These are phyloP conservation scores for Leishmania martiniquensis DNA, from an alignment of 208 protist genomes.

Conservation along the genomic window DNA sequence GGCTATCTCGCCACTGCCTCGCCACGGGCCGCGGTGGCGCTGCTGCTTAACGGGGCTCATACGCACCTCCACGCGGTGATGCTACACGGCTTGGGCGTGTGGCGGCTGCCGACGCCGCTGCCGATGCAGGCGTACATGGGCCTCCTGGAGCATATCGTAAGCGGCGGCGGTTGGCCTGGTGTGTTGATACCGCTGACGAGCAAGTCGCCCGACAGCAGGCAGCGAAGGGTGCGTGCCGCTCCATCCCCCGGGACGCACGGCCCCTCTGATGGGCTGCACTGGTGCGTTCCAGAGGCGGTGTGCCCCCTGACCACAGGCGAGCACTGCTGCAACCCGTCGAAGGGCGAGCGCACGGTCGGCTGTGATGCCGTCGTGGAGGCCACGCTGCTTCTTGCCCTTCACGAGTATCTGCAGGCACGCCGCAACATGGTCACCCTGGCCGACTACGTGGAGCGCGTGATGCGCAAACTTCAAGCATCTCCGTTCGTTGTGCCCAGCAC, in stretches of 20 bases:
- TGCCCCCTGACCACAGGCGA: slow-evolving; percentile 29
- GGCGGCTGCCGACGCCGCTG: slow-evolving; percentile 50
- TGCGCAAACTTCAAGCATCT: slow-evolving; percentile 55
- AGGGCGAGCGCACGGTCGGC: background rate
- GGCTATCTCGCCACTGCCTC: slow-evolving; percentile 69
- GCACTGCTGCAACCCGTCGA: background rate
- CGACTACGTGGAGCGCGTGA: slow-evolving; percentile 67
- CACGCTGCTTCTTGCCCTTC: slow-evolving; percentile 57
- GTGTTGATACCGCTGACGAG: slow-evolving; percentile 17
- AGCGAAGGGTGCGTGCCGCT: background rate
- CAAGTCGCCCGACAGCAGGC: background rate
- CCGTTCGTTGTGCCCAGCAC: slow-evolving; percentile 5
- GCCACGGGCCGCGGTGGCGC: slow-evolving; percentile 34
- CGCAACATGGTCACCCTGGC: slow-evolving; percentile 61
- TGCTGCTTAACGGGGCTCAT: slow-evolving; percentile 63
- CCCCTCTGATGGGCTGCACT: slow-evolving; percentile 49
- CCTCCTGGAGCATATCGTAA: slow-evolving; percentile 42
- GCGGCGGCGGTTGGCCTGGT: slow-evolving; percentile 59
- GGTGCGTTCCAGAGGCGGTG: slow-evolving; percentile 42
- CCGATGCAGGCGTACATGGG: slow-evolving; percentile 29
- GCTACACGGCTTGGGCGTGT: slow-evolving; percentile 64
- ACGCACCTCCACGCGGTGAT: slow-evolving; percentile 61
- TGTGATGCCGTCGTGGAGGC: slow-evolving; percentile 37
- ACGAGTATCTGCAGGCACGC: slow-evolving; percentile 58
- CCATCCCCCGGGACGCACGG: background rate